Evolutionary conservation across 768 basidiomycete species (phyloP).

Genomic region (Lentinus tigrinus): DNA sequence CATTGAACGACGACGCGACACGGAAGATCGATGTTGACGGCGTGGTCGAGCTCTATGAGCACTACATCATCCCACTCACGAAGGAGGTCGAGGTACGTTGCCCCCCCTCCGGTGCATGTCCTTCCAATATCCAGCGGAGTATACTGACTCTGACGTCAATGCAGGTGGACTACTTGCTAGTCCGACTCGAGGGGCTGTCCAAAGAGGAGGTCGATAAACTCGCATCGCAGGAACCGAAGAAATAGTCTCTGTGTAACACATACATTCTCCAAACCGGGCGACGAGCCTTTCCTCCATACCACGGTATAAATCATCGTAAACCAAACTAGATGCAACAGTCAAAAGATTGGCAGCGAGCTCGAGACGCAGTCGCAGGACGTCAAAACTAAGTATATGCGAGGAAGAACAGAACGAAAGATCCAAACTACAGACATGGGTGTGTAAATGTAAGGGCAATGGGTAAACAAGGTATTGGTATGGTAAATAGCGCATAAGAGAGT

Average conservation of each 20-base stretch:
- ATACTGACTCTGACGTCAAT: not conserved
- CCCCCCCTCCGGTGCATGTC: no score
- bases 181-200: constrained; percentile 82
- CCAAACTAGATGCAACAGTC: no score
- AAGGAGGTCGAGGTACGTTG: constrained; percentile 91
- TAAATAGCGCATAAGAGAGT: not conserved
- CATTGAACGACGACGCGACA: constrained; percentile 35
- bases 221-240: constrained; percentile 20
- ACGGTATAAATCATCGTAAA: not conserved
- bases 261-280: no score
- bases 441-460: not conserved
- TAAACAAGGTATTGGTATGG: not conserved
- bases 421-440: not conserved
- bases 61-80: constrained; percentile 94
- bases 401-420: not conserved
- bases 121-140: not conserved
- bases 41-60: constrained; percentile 91
- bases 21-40: constrained; percentile 89
- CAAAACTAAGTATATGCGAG: no score
- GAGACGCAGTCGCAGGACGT: no score
- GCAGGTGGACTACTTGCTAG: constrained; percentile 94
- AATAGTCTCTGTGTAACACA: not conserved
- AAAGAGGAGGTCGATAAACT: constrained; percentile 76
- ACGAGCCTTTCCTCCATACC: not conserved
- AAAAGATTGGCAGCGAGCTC: no score